Base-by-base conservation (phyloP, 108 stramenopile species). In the Epipyxis sp. region DNA sequence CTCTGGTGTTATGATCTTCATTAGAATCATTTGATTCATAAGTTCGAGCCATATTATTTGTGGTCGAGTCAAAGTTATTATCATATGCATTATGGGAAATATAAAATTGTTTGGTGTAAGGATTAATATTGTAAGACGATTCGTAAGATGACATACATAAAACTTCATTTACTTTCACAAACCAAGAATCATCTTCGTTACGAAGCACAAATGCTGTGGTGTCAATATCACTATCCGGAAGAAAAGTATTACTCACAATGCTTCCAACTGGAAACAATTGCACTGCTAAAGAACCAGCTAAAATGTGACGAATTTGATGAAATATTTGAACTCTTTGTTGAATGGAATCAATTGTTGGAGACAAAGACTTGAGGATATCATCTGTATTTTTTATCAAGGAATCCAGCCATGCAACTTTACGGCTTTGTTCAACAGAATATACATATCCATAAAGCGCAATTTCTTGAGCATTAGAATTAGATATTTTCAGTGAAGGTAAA, bases 111-210 rank as follows among this genome's bases (percentile, higher is more conserved):
- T n/a, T n/a, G n/a, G n/a, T n/a, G n/a, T n/a, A n/a, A n/a, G n/a
- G n/a, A n/a, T n/a, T n/a, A n/a, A n/a, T n/a, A n/a, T n/a, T n/a
- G n/a, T n/a, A n/a, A n/a, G n/a, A n/a, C 6, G 46, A 20, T 6
- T 20, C 46, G 46, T 13, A 50, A 3, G 61, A 16, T 6, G 71
- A 74, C 6, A 74, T 6, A 42, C 71, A 74, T 42, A 74, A 54
- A 3, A 42, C 71, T 57, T 74, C 71, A 74, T 74, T 74, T 13
- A 74, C 34, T 29, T 57, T 46, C 3, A 74, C 71, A 32, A 34
- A 74, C 71, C 71, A 74, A 27, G 13, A 13, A 25, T 74, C 71
- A 74, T 46, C 50, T 34, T 6, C 46, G 25, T 30, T n/a, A 10
- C 27, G 16, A 6, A 42, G 44, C 6, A 74, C 44, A 37, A 74